Base-by-base conservation (phyloP, 2,329 filamentous ascomycete genomes). In the Leptosphaerulina australis region DNA sequence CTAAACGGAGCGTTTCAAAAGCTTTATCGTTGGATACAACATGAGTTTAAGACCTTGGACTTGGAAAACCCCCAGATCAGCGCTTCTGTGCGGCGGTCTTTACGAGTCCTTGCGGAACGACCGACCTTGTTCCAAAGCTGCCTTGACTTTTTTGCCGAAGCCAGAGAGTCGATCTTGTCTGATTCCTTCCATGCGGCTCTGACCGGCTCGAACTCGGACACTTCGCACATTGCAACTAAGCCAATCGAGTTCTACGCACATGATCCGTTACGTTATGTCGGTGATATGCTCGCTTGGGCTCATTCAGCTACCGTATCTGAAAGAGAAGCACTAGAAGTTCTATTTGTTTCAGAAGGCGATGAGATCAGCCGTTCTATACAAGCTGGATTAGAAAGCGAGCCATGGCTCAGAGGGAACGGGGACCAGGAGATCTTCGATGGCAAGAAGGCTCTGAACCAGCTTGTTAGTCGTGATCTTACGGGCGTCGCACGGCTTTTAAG, bases 201-300 rank as follows among this genome's bases (percentile, higher is more conserved):
- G 40, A 97, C 91, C 0, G 93, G 93, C 28, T 76, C 83, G 5
- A 81, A 79, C 9, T 82, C 84, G 0, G 78, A 79, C 20, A 79
- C 81, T 34, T 83, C 88, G 55, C 76, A 77, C 18, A 81, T 71
- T 30, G 62, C 66, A 14, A 70, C 82, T 2, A 97, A 97, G 68
- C 93, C 94, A 0, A 99, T 99, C 57, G 93, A 99, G 68, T 84
- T 97, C 62, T 88, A 87, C 9, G 93, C 94, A 0, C 93, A 97
- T 69, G 94, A 99, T 66, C 87, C 91, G 1, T 76, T 97, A 20
- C 85, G 94, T 15, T 97, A 97, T 70, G 86, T 95, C 2, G 91
- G 94, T 44, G 94, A 99, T 68, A 99, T 99, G 92, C 81, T 99
- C 11, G 94, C 94, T 4, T 99, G 94, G 94, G 86, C 88, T 5